A percentile compares a stretch with the other conserved stretches of the same genome.
phyloP scores from a whole-genome alignment of 371 early-diverging fungal species.

The Apophysomyces trapeziformis region DNA sequence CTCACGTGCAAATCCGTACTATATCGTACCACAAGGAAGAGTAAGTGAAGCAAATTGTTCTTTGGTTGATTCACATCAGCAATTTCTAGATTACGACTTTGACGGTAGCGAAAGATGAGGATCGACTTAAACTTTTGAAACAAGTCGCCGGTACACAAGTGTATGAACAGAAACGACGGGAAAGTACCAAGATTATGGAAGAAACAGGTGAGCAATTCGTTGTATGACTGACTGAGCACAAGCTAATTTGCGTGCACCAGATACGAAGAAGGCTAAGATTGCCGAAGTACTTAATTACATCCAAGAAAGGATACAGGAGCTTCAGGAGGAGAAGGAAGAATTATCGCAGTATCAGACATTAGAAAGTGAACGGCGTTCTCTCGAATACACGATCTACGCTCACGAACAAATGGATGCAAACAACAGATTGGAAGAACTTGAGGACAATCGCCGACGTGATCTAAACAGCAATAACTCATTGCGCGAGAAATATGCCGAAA shows the following conservation, averaged over 20 bases:
- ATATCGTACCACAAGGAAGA: conserved; percentile 99
- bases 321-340: conserved; percentile 95
- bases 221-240: background rate
- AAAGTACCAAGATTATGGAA: conserved; percentile 90
- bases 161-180: conserved; percentile 95
- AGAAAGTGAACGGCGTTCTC: conserved; percentile 85
- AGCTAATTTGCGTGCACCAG: conserved; percentile 37
- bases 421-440: conserved; percentile 74
- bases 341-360: conserved; percentile 83
- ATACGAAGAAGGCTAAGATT: conserved; percentile 89
- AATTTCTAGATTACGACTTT: conserved; percentile 81
- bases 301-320: conserved; percentile 85
- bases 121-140: conserved; percentile 92
- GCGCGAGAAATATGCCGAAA: conserved; percentile 40
- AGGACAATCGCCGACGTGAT: conserved; percentile 56
- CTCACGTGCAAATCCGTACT: conserved; percentile 98
- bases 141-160: conserved; percentile 98
- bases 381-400: conserved; percentile 92
- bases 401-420: conserved; percentile 86
- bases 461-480: conserved; percentile 44
- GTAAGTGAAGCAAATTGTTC: conserved; percentile 48
- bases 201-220: conserved; percentile 74
- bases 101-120: conserved; percentile 92
- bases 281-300: conserved; percentile 87
- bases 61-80: background rate